phyloP scores from a whole-genome alignment of 805 yeast genomes.

The Saturnispora quitensis region DNA sequence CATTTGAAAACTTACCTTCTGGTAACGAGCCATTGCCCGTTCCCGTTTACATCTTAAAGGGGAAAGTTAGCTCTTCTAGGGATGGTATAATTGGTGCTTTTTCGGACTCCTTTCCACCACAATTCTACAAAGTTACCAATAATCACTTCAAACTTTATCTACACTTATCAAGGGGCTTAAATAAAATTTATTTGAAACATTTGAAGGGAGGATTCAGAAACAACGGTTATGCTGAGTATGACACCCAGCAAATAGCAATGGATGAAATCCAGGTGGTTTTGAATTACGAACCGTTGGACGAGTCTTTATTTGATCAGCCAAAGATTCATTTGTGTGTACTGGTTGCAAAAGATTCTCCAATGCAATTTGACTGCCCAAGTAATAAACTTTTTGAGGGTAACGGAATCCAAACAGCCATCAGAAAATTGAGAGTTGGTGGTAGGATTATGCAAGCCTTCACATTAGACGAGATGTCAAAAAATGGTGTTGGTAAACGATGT shows the following conservation, averaged over 20 bases:
- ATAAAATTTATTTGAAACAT: slow-evolving; percentile 45
- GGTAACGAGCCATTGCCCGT: slow-evolving; percentile 31
- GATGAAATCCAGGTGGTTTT: slow-evolving; percentile 22
- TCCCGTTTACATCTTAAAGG: slow-evolving; percentile 44
- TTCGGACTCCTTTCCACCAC: slow-evolving; percentile 50
- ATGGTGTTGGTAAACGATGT: slow-evolving; percentile 70
- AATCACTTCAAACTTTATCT: slow-evolving; percentile 74
- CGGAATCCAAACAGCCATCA: slow-evolving; percentile 58
- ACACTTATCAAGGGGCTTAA: slow-evolving; percentile 48
- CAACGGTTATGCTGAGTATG: slow-evolving; percentile 28
- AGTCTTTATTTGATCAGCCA: slow-evolving; percentile 35
- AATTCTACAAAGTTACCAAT: slow-evolving; percentile 56
- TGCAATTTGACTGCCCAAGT: slow-evolving; percentile 59
- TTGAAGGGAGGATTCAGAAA: slow-evolving; percentile 27
- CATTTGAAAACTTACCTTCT: slow-evolving; percentile 26
- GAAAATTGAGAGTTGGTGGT: slow-evolving; percentile 71
- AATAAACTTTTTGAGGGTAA: slow-evolving; percentile 50
- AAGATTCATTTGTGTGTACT: slow-evolving; percentile 77
- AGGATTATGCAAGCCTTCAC: slow-evolving; percentile 88
- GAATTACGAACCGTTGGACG: slow-evolving; percentile 44
- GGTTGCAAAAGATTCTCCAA: slow-evolving; percentile 67
- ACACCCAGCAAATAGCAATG: slow-evolving; percentile 10
- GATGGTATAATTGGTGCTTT: slow-evolving; percentile 36
- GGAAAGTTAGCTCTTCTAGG: slow-evolving; percentile 26
- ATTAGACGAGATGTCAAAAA: slow-evolving; percentile 74